Conservation (phyloP, 306 rosid species). For the Lathyrus aphaca region DNA sequence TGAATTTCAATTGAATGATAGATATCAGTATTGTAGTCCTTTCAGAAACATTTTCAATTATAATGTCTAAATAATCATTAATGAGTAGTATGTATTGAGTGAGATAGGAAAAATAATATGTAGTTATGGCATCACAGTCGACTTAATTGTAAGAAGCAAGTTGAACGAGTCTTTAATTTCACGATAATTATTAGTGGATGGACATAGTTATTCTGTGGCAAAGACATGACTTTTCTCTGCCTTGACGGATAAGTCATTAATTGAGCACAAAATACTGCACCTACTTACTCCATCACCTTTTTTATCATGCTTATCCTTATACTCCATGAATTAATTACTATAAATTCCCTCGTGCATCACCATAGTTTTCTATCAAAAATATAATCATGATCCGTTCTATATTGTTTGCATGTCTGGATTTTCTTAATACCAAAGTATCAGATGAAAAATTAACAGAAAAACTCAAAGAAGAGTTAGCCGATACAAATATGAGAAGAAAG, state of each 20-base stretch:
- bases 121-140: neutral
- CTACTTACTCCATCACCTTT: too few species aligned
- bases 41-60: too few species aligned
- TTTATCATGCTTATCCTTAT: too few species aligned
- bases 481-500: slow-evolving; percentile 22
- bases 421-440: slow-evolving; percentile 21
- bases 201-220: too few species aligned
- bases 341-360: slow-evolving; percentile 18
- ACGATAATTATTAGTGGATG: neutral
- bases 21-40: too few species aligned
- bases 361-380: neutral
- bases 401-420: slow-evolving; percentile 1
- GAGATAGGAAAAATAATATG: neutral
- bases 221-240: too few species aligned
- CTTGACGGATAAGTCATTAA: too few species aligned
- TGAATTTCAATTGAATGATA: too few species aligned
- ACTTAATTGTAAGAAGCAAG: neutral
- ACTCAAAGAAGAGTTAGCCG: slow-evolving; percentile 40
- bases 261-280: too few species aligned
- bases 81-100: neutral
- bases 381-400: slow-evolving; percentile 41
- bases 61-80: too few species aligned
- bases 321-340: neutral
- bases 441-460: slow-evolving; percentile 1
- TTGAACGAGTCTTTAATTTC: neutral